Base-by-base conservation (phyloP, 1,284 basidiomycete genomes). In the Leccinum pachyderme region DNA sequence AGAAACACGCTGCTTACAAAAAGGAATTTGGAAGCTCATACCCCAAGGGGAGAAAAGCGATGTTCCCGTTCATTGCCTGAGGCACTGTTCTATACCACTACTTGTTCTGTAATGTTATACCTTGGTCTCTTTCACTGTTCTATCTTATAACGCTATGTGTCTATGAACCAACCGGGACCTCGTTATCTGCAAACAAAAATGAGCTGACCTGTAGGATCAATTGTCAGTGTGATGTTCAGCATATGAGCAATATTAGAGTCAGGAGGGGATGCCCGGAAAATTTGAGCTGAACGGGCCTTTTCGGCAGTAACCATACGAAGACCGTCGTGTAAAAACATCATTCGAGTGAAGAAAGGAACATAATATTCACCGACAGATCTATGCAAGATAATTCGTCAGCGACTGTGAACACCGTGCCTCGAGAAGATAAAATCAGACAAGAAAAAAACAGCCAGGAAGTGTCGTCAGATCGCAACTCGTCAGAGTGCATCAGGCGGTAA, bases 11-110 rank as follows among this genome's bases (percentile, higher is more conserved):
- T 58, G 81, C 82, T 57, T 99, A 99, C 77, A 93, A 87, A 79
- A 93, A 89, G 69, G 95, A 98, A 73, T 98, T 98, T 66, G 92
- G 93, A 37, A 86, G 84, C 63, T 83, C 89, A 59, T 95, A 93
- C 68, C 93, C 93, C 1, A 79, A 77, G 57, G 72, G 72, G 47
- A 80, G 93, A 71, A 93, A 88, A 73, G 86, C 84, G 47, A 88
- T 96, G 74, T 80, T 95, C 67, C 94, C 93, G 2, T 92, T 91
- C 47, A 55, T 69, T 44, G 70, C 69, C 9, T 69, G 45, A 46
- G 4, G 5, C 13, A 5, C 13, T 31, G 28, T 18, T 35, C 12
- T 37, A 37, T 18, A n/a, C 4, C 33, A 2, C 33, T 33, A 15
- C 35, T n/a, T 37, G 35, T 37, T 35, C 33, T 25, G 43, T 12